Conservation (phyloP, 2,329 filamentous ascomycete species). For the Fulvia fulva region DNA sequence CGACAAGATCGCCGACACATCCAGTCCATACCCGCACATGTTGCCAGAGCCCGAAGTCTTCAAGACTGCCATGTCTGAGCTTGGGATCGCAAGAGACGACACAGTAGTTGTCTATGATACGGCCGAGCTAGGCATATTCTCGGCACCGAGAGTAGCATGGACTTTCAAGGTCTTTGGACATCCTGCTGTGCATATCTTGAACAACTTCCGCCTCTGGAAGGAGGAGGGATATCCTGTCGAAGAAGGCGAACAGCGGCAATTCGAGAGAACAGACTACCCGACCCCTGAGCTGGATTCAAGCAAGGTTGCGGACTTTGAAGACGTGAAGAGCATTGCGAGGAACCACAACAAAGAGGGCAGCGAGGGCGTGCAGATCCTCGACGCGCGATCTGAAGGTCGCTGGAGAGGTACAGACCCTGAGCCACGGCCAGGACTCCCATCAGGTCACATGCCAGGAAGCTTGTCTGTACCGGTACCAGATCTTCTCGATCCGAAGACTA, state of each 20-base stretch:
- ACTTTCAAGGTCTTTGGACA: conserved; percentile 89
- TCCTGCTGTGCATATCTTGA: conserved; percentile 78
- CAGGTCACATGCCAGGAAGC: conserved; percentile 87
- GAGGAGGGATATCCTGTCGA: conserved; percentile 78
- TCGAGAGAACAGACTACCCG: conserved; percentile 40
- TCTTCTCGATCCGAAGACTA: conserved; percentile 77
- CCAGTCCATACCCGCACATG: conserved; percentile 94
- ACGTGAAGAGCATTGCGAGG: conserved; percentile 71
- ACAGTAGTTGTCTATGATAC: conserved; percentile 92
- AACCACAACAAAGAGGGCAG: conserved; percentile 78
- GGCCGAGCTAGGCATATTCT: conserved; percentile 88
- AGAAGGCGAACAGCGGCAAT: conserved; percentile 62
- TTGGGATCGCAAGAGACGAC: conserved; percentile 85
- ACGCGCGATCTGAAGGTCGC: conserved; percentile 74
- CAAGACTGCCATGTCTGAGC: conserved; percentile 77
- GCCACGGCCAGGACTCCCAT: conserved; percentile 75
- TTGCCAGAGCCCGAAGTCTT: conserved; percentile 78
- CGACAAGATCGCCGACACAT: conserved; percentile 82
- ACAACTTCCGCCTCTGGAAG: conserved; percentile 95
- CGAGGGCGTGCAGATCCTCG: conserved; percentile 81
- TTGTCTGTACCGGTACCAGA: conserved; percentile 76
- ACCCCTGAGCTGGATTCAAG: conserved; percentile 46
- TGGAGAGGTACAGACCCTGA: conserved; percentile 82
- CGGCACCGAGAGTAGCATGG: conserved; percentile 89
- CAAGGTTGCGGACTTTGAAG: conserved; percentile 75